Conservation (phyloP, 805 yeast species). For the Scheffersomyces ergatensis region DNA sequence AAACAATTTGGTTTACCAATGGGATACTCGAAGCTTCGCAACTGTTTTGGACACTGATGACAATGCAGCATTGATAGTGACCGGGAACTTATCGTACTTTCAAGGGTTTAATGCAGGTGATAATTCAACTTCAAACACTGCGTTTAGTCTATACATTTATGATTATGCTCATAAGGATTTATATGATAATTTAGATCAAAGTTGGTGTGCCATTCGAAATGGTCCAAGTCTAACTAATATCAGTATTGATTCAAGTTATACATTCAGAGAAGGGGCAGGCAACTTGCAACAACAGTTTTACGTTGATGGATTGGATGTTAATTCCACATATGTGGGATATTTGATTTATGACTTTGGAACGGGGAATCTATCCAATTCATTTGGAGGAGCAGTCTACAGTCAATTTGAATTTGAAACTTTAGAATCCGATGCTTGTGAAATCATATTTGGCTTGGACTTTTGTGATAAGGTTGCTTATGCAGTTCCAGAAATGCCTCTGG, state of each 20-base stretch:
- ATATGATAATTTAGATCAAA: slow-evolving; percentile 42
- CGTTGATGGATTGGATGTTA: slow-evolving; percentile 56
- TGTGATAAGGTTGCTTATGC: slow-evolving; percentile 84
- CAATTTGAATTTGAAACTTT: slow-evolving; percentile 58
- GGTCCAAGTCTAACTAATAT: slow-evolving; percentile 39
- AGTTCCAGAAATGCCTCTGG: slow-evolving; percentile 53
- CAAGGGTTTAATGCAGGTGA: slow-evolving; percentile 20
- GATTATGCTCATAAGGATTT: slow-evolving; percentile 34
- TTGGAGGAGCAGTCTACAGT: slow-evolving; percentile 65
- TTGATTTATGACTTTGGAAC: slow-evolving; percentile 47
- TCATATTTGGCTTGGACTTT: slow-evolving; percentile 72
- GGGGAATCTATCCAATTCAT: slow-evolving; percentile 11
- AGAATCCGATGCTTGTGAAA: slow-evolving; percentile 57
- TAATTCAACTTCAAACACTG: background rate
- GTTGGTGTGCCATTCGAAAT: slow-evolving; percentile 70
- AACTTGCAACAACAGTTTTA: slow-evolving; percentile 60
- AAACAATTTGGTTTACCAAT: slow-evolving; percentile 61
- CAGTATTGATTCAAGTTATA: background rate
- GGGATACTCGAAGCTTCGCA: slow-evolving; percentile 61
- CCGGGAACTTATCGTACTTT: slow-evolving; percentile 46
- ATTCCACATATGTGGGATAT: slow-evolving; percentile 64
- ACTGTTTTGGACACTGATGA: slow-evolving; percentile 68
- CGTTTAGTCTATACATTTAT: slow-evolving; percentile 47
- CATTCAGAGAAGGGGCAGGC: slow-evolving; percentile 32
- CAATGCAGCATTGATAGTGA: slow-evolving; percentile 61